Base-by-base conservation (phyloP, 129 eudicot species). In the Pulicaria dysenterica region DNA sequence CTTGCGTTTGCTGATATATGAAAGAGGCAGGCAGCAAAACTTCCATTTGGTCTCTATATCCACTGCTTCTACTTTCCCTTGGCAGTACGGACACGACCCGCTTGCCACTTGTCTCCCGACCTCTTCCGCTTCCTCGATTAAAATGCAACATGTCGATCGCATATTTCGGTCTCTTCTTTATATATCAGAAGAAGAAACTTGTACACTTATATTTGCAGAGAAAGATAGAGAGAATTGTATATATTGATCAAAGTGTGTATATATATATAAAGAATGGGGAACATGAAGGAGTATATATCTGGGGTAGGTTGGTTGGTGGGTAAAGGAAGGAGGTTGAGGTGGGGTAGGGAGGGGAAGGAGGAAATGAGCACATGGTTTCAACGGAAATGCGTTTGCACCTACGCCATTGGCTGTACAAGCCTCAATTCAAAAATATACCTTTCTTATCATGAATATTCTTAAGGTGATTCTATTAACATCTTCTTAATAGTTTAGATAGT, bases 21-120 rank as follows among this genome's bases (percentile, higher is more conserved):
- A 77, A 50, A 84, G 49, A 1, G 85, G 80, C 14, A 77, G 7
- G 63, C 73, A 63, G 8, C 76, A 84, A 5, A 84, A 74, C 37
- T 69, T 77, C 77, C 83, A 77, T 38, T 39, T 74, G 48, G 78
- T 81, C 77, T 84, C 78, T 5, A 55, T 37, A 62, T 81, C 83
- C 5, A 84, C 59, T 7, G 81, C 85, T 42, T 69, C 70, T n/a
- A 84, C 88, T 50, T 70, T 74, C 1, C 85, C 88, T 58, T 71
- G 34, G 14, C 88, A 84, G 64, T 57, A 4, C 3, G 88, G 88
- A 34, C 88, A 84, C 6, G 37, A 0, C 7, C 88, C 88, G 3
- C 36, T 67, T 12, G 88, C 79, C 56, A 36, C 53, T 41, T 74
- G 78, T 58, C 85, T 64, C 24, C 85, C 78, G 13, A 84, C 15